Base-by-base conservation (phyloP, 2,329 filamentous ascomycete genomes). In the Neocucurbitaria cava region DNA sequence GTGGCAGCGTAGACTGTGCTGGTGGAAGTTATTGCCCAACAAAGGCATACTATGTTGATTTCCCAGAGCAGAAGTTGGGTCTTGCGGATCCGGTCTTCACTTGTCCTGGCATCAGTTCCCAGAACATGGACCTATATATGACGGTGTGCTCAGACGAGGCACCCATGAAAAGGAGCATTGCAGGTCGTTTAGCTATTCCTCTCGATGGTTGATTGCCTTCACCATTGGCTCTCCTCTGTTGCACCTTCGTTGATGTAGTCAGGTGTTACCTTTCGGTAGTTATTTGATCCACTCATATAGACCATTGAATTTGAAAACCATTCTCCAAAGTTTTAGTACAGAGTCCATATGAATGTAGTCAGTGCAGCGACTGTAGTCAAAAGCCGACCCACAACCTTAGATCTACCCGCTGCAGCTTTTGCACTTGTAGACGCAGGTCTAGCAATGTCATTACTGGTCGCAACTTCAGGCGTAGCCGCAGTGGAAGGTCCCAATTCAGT, bases 21-120 rank as follows among this genome's bases (percentile, higher is more conserved):
- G 54, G 51, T 35, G 66, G 66, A 15, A 53, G 40, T 11, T 71
- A 69, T 33, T 71, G 66, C 53, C 65, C 65, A 5, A 61, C 61
- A 1, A 59, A 69, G 24, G 49, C 61, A 1, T 71, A 70, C 54
- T 71, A 64, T 51, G 64, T 68, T 10, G 64, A 68, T 43, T 33
- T 41, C 11, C 68, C 66, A 1, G 13, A 61, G 28, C n/a, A 45
- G 9, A 68, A 69, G 54, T 49, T 69, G 8, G 57, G 63, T 15
- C 33, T 70, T 31, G 42, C 49, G 6, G 68, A 71, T 17, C 68
- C 66, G 1, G 65, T 69, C 5, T 68, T 65, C 43, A 54, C 52
- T 6, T 71, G 66, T 44, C 59, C 54, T 18, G 40, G 42, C 5
- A 52, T 58, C 5, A 62, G 63, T 2, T 54, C 57, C 1, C 49